Evolutionary conservation across 164 flowering plant species (phyloP), one percentile per base, ranked within the genome.

Genomic region (Nelumbo lutea): DNA sequence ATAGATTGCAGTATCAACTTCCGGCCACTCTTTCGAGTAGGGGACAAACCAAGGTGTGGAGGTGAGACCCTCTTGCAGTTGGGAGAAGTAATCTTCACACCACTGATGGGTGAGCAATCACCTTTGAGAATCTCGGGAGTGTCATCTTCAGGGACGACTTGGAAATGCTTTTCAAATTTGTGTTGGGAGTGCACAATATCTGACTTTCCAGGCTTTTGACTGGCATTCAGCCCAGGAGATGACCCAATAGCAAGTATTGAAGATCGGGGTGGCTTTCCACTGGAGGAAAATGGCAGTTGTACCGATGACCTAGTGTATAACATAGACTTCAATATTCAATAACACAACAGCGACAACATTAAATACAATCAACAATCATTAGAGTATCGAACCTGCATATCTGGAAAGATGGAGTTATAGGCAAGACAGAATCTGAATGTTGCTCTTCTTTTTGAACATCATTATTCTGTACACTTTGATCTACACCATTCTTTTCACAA

Each of bases 51-150:
- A 11, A 76, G 64, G 46, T 86, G 86, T 45, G 96, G 97, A 55
- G 98, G 96, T 58, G 94, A 92, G 50, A 95, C 85, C 78, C 99
- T 86, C 88, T 95, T 95, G 27, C 89, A 68, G 76, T 92, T 95
- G 47, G 98, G 98, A 66, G 98, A 94, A 44, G 69, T 42, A 0
- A 78, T 73, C 80, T 89, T 89, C 45, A 95, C 75, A 67, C 83
- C 78, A n/a, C 78, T 64, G 55, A 56, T 44, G 15, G 95, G 93
- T 65, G 97, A 82, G 72, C 70, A 44, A 51, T 69, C 74, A 63
- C 68, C 77, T 70, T 74, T 81, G 4, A 91, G 84, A 56, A 91
- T 76, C 52, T 87, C 92, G 8, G 92, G 95, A 65, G 92, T 86
- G 61, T 88, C 93, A 58, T 91, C 87, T 61, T 85, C 91, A 11